A percentile compares a stretch with the other conserved stretches of the same genome.
phyloP scores from a whole-genome alignment of 2,329 filamentous ascomycete species.

The Cladosporium phlei region DNA sequence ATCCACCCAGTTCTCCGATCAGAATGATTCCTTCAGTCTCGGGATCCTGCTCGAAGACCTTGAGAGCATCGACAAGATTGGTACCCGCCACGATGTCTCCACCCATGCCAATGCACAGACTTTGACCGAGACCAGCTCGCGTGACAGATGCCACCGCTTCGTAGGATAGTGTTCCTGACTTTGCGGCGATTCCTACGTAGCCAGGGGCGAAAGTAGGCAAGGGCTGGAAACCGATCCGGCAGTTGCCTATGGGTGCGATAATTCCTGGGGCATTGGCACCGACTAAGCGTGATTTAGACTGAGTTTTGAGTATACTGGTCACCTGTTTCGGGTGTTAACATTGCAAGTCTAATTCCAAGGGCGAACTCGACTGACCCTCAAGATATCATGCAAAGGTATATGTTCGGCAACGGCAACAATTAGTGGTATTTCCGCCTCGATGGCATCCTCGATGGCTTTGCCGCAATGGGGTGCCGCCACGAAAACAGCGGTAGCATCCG shows the following conservation, averaged over 20 bases:
- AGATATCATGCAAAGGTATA: slow-evolving; percentile 71
- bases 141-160: slow-evolving; percentile 73
- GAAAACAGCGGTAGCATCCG: slow-evolving; percentile 74
- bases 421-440: slow-evolving; percentile 71
- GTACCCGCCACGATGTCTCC: slow-evolving; percentile 72
- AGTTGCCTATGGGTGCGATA: slow-evolving; percentile 66
- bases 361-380: slow-evolving; percentile 54
- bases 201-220: slow-evolving; percentile 66
- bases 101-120: slow-evolving; percentile 71
- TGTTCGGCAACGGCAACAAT: slow-evolving; percentile 77
- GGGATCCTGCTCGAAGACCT: slow-evolving; percentile 60
- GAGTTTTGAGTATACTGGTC: slow-evolving; percentile 65
- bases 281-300: slow-evolving; percentile 67
- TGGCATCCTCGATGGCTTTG: slow-evolving; percentile 71
- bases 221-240: slow-evolving; percentile 72
- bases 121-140: slow-evolving; percentile 69
- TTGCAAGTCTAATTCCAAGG: too few species aligned
- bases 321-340: too few species aligned
- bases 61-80: slow-evolving; percentile 65
- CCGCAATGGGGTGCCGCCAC: slow-evolving; percentile 71
- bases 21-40: slow-evolving; percentile 68
- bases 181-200: slow-evolving; percentile 70
- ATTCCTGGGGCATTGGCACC: slow-evolving; percentile 80
- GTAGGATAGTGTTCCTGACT: slow-evolving; percentile 75
- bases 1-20: slow-evolving; percentile 68